phyloP scores from a whole-genome alignment of 306 rosid species.

The Sicyos edulis region DNA sequence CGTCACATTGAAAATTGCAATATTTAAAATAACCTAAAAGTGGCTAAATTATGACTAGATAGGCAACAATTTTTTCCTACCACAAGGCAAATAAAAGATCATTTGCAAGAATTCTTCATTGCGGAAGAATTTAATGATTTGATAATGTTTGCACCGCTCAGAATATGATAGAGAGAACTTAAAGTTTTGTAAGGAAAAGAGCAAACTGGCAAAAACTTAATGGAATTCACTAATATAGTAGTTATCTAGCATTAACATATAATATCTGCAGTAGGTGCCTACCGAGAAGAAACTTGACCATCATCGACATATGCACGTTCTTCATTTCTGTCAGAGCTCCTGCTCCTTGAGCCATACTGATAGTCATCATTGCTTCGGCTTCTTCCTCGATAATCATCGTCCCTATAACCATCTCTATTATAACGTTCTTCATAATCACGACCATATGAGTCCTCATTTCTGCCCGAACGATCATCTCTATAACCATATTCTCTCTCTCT shows the following conservation, averaged over 20 bases:
- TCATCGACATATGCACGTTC: slow-evolving; percentile 53
- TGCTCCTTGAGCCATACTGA: slow-evolving; percentile 62
- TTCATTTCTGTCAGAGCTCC: slow-evolving; percentile 73
- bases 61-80: too few relatives aligned
- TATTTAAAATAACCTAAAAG: too few relatives aligned
- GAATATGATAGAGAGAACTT: too few relatives aligned
- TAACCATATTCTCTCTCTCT: slow-evolving; percentile 73
- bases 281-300: slow-evolving; percentile 89
- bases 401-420: slow-evolving; percentile 55
- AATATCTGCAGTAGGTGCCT: neutral
- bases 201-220: neutral
- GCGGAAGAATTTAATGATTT: too few relatives aligned
- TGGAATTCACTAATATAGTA: slow-evolving; percentile 7
- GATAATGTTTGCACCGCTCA: too few relatives aligned
- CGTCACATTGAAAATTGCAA: neutral
- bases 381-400: slow-evolving; percentile 79
- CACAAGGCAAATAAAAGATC: too few relatives aligned
- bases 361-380: slow-evolving; percentile 64
- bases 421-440: slow-evolving; percentile 73
- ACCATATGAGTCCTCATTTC: slow-evolving; percentile 39
- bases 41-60: too few relatives aligned
- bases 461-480: slow-evolving; percentile 65
- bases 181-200: neutral
- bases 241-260: neutral
- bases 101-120: too few relatives aligned